These are phyloP conservation scores for Achaetomiella virescens DNA, from an alignment of 495 filamentous ascomycete genomes.

Conservation along the genomic window DNA sequence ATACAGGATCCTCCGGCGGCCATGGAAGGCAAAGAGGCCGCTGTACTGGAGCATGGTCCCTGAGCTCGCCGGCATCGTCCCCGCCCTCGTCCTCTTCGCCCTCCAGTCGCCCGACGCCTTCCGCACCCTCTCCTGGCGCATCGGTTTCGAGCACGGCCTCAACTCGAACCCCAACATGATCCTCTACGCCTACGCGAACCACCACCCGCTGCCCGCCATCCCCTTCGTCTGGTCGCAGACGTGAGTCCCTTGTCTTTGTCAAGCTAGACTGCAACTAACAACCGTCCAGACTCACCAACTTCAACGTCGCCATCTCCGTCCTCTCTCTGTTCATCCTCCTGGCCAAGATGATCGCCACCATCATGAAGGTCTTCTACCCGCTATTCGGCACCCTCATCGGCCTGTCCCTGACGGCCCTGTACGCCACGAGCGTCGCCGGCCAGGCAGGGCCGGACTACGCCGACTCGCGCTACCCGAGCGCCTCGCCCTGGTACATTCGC, in stretches of 20 bases:
- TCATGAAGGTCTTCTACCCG: constrained; percentile 68
- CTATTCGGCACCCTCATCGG: constrained; percentile 57
- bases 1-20: constrained; percentile 41
- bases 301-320: constrained; percentile 76
- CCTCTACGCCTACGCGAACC: constrained; percentile 72
- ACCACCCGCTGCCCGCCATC: constrained; percentile 52
- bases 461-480: constrained; percentile 62
- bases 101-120: constrained; percentile 76
- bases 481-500: constrained; percentile 76
- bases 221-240: constrained; percentile 79
- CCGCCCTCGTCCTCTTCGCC: constrained; percentile 70
- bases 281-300: constrained; percentile 64
- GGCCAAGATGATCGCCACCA: constrained; percentile 57
- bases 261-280: constrained; percentile 1
- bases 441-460: constrained; percentile 77
- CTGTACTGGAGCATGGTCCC: constrained; percentile 59
- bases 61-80: constrained; percentile 65
- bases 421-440: constrained; percentile 57
- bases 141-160: constrained; percentile 71
- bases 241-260: constrained; percentile 47
- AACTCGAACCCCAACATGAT: constrained; percentile 72
- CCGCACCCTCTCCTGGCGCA: constrained; percentile 72
- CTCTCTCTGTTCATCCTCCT: constrained; percentile 64
- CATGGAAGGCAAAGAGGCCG: constrained; percentile 60
- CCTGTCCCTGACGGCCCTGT: constrained; percentile 54